Evolutionary conservation across 1,139 yeast species (phyloP).

Genomic region (Candida sp.): DNA sequence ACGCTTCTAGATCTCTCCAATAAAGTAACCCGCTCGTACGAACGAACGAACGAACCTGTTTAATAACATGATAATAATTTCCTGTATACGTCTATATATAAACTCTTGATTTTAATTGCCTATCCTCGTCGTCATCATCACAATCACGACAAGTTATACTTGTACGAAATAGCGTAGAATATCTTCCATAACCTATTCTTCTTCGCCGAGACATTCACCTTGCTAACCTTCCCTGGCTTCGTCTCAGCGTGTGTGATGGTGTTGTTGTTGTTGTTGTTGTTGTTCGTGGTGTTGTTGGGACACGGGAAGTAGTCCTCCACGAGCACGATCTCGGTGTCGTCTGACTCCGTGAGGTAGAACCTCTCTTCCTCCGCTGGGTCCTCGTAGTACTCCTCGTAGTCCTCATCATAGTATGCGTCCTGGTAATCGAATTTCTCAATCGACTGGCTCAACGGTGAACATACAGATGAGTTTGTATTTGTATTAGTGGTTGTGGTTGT

Average conservation of each 20-base stretch:
- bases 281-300: constrained; percentile 12
- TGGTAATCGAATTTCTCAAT: constrained; percentile 2
- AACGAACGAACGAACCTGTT: too few relatives aligned
- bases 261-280: too few relatives aligned
- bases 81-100: too few relatives aligned
- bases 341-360: constrained; percentile 6
- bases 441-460: not conserved
- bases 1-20: too few relatives aligned
- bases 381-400: constrained; percentile 14
- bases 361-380: constrained; percentile 17
- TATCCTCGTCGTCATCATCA: too few relatives aligned
- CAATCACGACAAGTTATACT: constrained; percentile 1
- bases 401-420: not conserved
- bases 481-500: not conserved
- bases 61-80: too few relatives aligned
- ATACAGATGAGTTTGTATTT: not conserved
- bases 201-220: not conserved
- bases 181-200: constrained; percentile 8
- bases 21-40: too few relatives aligned
- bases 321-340: constrained; percentile 35
- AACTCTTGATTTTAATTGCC: too few relatives aligned
- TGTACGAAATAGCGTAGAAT: constrained; percentile 7
- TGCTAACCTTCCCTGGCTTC: not conserved
- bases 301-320: constrained; percentile 52
- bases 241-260: not conserved